Evolutionary conservation across 2,329 filamentous ascomycete species (phyloP), one percentile per base, ranked within the genome.

Genomic region (Capronia americana): DNA sequence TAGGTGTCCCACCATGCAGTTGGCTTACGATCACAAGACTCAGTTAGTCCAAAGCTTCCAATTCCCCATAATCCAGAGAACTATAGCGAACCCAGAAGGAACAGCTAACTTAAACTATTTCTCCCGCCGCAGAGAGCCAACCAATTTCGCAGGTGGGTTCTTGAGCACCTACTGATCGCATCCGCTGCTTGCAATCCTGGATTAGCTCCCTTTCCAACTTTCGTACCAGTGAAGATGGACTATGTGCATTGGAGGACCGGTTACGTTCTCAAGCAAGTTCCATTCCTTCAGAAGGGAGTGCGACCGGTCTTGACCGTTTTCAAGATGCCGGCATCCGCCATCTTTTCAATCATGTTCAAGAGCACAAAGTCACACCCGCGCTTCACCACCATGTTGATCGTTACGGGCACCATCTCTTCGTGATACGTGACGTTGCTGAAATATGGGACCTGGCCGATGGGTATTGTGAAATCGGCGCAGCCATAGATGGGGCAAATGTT

Each of bases 371-470:
- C 87, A 68, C 87, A 90, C 0, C 87, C 86, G 69, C 82, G 84
- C 0, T 85, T 84, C 0, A 81, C 86, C 76, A 89, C 77, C 23
- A 89, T 77, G 67, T 86, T 80, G 0, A 88, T 81, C 0, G 84
- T 83, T 0, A 89, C 86, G 0, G 87, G 87, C 38, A 88, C 73
- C 54, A 80, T 79, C 73, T 86, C 84, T 0, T 77, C 77, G 63
- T 84, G 79, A 0, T 77, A 68, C 0, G 83, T 85, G n/a, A 85
- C 78, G 3, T 77, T 81, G 7, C 79, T 82, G 55, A 78, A 66
- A 28, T 54, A 56, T 24, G 50, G 41, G 23, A 64, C 57, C 53
- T 69, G 66, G 7, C 66, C 66, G 20, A 70, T 64, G 17, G 66
- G 58, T 20, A 63, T 57, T 23, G 56, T 60, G 46, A 64, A 55